Evolutionary conservation across 768 basidiomycete genomes (phyloP).

Genomic region (Termitomyces sp.): DNA sequence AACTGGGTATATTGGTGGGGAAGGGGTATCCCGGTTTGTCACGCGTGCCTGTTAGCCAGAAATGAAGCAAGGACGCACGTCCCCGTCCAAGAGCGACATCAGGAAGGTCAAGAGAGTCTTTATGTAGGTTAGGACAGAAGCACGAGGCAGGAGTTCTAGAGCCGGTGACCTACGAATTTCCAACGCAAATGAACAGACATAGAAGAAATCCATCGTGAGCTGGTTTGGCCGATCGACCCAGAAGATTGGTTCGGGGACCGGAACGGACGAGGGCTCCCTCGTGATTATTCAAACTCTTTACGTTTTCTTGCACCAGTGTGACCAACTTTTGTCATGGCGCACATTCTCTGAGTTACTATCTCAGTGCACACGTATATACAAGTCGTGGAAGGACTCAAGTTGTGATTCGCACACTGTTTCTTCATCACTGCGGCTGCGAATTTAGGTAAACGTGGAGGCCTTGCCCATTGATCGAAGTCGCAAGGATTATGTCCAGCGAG

Average conservation of each 20-base stretch:
- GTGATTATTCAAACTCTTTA: neutral
- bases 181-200: too few relatives aligned
- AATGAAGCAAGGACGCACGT: conserved; percentile 25
- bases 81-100: conserved; percentile 30
- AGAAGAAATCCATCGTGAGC: too few relatives aligned
- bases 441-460: neutral
- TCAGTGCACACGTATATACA: neutral
- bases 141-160: conserved; percentile 32
- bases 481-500: neutral
- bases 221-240: neutral
- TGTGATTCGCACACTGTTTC: neutral
- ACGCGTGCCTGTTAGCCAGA: conserved; percentile 13
- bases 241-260: neutral
- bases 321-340: neutral
- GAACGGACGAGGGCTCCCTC: neutral
- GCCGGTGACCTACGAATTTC: neutral
- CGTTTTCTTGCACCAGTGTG: neutral
- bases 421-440: neutral
- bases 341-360: neutral
- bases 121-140: conserved; percentile 28
- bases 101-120: conserved; percentile 18
- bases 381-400: neutral
- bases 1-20: conserved; percentile 17
- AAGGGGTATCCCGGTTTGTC: conserved; percentile 11
- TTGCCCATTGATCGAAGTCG: neutral